Evolutionary conservation across 305 asterid genomes (phyloP).

Genomic region (Solanum aculeatissimum): DNA sequence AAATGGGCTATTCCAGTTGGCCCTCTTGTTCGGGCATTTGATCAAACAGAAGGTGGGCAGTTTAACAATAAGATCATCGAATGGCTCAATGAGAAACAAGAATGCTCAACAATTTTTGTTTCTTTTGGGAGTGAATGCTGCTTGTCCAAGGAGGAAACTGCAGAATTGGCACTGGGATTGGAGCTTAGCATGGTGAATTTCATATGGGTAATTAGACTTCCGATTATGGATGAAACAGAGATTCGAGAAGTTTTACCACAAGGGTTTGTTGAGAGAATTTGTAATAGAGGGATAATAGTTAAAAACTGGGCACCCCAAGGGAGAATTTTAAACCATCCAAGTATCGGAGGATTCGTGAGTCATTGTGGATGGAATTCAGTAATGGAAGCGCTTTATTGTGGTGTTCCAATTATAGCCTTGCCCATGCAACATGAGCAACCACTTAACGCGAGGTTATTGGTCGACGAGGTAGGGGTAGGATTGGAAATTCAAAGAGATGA

Average conservation of each 20-base stretch:
- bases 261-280: constrained; percentile 27
- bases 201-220: constrained; percentile 40
- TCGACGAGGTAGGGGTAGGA: constrained; percentile 36
- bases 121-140: constrained; percentile 8
- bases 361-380: constrained; percentile 59
- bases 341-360: constrained; percentile 39
- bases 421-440: constrained; percentile 61
- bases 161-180: constrained; percentile 42
- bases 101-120: constrained; percentile 34
- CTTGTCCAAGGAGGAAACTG: constrained; percentile 24
- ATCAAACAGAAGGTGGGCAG: neutral
- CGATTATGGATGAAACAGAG: neutral
- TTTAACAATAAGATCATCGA: neutral
- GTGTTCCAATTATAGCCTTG: constrained; percentile 36
- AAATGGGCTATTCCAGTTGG: neutral
- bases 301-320: constrained; percentile 43
- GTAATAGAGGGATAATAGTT: constrained; percentile 29
- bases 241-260: constrained; percentile 17
- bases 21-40: neutral
- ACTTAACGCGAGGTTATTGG: constrained; percentile 35
- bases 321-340: constrained; percentile 24
- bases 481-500: constrained; percentile 31
- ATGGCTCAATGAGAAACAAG: constrained; percentile 6
- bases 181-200: constrained; percentile 38
- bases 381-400: constrained; percentile 24